A percentile compares a stretch with the other conserved stretches of the same genome.
Conservation (phyloP, 331 rosid species). For the Phaseolus coccineus region DNA sequence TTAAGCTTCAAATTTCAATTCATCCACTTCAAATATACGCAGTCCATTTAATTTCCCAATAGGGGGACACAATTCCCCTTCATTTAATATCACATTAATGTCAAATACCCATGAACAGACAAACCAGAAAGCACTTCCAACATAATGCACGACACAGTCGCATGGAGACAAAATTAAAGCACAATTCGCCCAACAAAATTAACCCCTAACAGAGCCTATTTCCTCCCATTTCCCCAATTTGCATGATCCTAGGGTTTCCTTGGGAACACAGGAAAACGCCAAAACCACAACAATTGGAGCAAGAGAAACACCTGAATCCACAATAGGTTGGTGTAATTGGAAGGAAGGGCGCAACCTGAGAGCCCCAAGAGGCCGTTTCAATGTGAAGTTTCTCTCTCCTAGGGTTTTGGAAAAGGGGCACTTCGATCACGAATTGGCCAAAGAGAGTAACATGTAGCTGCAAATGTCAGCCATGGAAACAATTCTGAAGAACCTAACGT, state of each 20-base stretch:
- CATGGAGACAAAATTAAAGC: conserved; percentile 32
- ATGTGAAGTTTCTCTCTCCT: conserved; percentile 61
- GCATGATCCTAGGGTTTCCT: conserved; percentile 73
- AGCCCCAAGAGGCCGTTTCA: conserved; percentile 41
- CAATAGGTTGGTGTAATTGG: conserved; percentile 48
- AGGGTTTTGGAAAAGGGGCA: conserved; percentile 69
- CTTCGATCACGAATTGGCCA: conserved; percentile 56
- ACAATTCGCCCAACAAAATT: conserved; percentile 45
- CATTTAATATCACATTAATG: conserved; percentile 46
- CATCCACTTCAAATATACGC: conserved; percentile 37
- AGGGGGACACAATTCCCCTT: conserved; percentile 33
- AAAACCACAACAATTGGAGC: conserved; percentile 41
- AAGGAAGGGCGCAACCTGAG: conserved; percentile 52
- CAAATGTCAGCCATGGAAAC: conserved; percentile 70
- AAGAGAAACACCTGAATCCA: conserved; percentile 61
- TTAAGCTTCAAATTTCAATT: conserved; percentile 37
- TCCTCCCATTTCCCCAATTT: conserved; percentile 46
- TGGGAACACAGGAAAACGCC: conserved; percentile 40
- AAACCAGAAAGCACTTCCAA: conserved; percentile 48
- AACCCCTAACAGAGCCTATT: conserved; percentile 53
- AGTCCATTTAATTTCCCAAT: conserved; percentile 37
- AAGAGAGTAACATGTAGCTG: conserved; percentile 47
- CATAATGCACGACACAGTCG: conserved; percentile 57
- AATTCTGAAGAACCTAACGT: conserved; percentile 30
- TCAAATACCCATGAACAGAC: conserved; percentile 35